Base-by-base conservation (phyloP, 805 yeast species). In the Kluyveromyces dobzhanskii region DNA sequence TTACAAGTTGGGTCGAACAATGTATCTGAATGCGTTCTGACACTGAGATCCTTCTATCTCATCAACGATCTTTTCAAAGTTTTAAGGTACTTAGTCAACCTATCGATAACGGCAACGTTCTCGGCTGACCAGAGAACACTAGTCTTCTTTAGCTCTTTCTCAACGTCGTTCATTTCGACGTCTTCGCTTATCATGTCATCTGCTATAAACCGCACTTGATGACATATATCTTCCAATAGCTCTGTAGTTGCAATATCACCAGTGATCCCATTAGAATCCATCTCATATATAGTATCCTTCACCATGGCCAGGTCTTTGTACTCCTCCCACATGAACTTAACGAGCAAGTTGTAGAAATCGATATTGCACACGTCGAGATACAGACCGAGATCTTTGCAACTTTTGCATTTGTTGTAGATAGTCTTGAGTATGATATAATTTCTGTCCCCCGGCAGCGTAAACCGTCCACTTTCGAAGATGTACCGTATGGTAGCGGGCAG, bases 191-290 rank as follows among this genome's bases (percentile, higher is more conserved):
- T 38, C 6, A 54, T 40, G 18, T 48, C 56, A 29, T 57, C 61
- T 17, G 48, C 49, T 24, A 54, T 44, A 19, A 41, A 36, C 28
- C 48, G 43, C 21, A 53, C 38, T 26, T 49, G 54, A 7, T 39
- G 31, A 3, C 46, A 40, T 6, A 56, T 47, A 13, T 41, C 38
- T 14, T 49, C 53, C 3, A 59, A 39, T 6, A 53, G 34, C 27
- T 49, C 56, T 1, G 57, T 44, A 3, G 64, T 57, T n/a, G 45
- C 32, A 11, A 54, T 37, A 37, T 59, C 59, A 3, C 62, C 64
- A 18, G 44, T 40, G 5, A 57, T 50, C 24, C 64, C 64, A 25
- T 57, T 56, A n/a, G 47, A 49, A 17, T 45, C 49, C 62, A 59
- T 56, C 40, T 59, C 64, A 2, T 47, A 38, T 4, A 53, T 44